Base-by-base conservation (phyloP, 2,329 filamentous ascomycete species). In the Coniochaeta sp. region DNA sequence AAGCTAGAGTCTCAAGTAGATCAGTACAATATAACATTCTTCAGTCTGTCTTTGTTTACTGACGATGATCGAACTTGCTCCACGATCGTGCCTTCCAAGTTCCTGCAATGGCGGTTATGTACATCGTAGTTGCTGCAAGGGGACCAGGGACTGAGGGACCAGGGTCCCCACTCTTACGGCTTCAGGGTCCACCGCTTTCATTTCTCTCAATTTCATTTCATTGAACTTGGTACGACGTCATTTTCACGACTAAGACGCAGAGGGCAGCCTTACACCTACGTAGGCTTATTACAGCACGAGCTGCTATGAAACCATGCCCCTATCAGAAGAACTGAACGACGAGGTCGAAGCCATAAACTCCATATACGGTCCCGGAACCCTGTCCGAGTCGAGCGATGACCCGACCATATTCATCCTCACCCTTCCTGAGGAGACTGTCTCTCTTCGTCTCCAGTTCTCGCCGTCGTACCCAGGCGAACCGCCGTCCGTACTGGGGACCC, bases 291-390 rank as follows among this genome's bases (percentile, higher is more conserved):
- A 33, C 31, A 33, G 31, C 28, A 31, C 5, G 5, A 31, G 5
- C 28, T 31, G 28, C 28, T 34, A 36, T 17, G 24, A n/a, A 31
- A 43, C 8, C 3, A 44, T 34, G 43, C 34, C 22, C 62, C 58
- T 84, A 80, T 82, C 81, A 9, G 80, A 84, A 64, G 81, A 84
- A 64, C 81, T 93, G 28, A 72, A 75, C 57, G 90, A 95, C 74
- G 90, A 95, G 71, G 77, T 93, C 33, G 88, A 88, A 69, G 90
- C 89, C 63, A 88, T 95, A 69, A 95, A 93, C 73, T 90, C 90
- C 59, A 95, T 95, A 65, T 95, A 93, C 74, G 88, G 86, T 64
- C 81, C 86, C 56, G 79, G 77, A n/a, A 89, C 88, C 12, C 78
- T 93, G 60, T 61, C 72, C 58, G 69, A 66, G 64, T 67, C 78